Base-by-base conservation (phyloP, 2,329 filamentous ascomycete genomes). In the Colletotrichum spinosum region DNA sequence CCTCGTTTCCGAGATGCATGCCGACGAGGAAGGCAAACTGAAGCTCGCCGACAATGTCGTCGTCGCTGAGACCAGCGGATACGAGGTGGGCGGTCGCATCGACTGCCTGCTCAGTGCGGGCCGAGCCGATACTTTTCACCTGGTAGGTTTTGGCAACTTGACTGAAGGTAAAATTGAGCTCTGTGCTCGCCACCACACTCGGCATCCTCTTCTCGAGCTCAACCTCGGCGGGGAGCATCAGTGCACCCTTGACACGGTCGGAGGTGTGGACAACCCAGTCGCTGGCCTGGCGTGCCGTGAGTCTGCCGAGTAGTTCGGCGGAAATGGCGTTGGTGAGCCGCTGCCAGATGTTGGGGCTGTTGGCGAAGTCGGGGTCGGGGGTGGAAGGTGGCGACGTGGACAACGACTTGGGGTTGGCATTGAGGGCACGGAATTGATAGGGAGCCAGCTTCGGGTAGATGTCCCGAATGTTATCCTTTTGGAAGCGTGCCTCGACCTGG, bases 11-110 rank as follows among this genome's bases (percentile, higher is more conserved):
- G 1, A 90, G 81, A 59, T 86, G 80, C 72, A 84, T 81, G 42
- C 87, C 87, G 0, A 83, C 83, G 5, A 90, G 70, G 69, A 85
- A 90, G 46, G 83, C 81, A 72, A 90, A 85, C 69, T 90, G 88
- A 2, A 90, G 73, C 71, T 90, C 88, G 51, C 86, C 88, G 6
- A 87, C 73, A 34, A 90, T 74, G 58, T 86, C 83, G 2, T 77
- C 75, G 38, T 79, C 78, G 1, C 61, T 65, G 9, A 77, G 33
- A 6, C 70, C 55, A 37, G 69, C 68, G 7, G 78, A 75, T 10
- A 79, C 66, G 42, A 89, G 76, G 70, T 85, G 82, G 8, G 74
- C 69, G 1, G 83, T 85, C 1, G 86, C 81, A 68, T 87, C 83
- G 8, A 76, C 77, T 15, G 81, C 81, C 44, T 83, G 78, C 37